Evolutionary conservation across 2,329 filamentous ascomycete genomes (phyloP), one percentile per base, ranked within the genome.

Genomic region (Apiospora arundinis): DNA sequence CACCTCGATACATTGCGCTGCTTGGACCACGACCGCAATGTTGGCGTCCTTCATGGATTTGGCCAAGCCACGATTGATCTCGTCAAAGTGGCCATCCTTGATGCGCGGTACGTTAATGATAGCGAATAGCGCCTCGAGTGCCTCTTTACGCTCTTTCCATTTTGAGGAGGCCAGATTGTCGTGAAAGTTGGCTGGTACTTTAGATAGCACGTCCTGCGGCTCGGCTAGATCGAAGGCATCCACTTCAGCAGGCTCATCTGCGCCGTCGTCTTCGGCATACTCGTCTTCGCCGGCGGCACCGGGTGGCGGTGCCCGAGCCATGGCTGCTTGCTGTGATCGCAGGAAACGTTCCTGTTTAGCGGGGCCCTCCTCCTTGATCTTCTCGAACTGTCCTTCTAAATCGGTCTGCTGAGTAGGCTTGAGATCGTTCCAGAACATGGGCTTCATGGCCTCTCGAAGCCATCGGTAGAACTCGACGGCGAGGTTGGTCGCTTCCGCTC

Each of bases 21-120:
- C 95, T 74, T 96, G 92, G 1, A 93, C 96, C 25, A 98, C 96
- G 67, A 98, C 96, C 6, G 94, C 92, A 75, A 99, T 92, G 79
- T 99, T 99, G 76, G 97, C 96, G 77, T 99, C 97, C 82, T 99
- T 99, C 96, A 99, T 99, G 77, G 91, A 94, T 82, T 98, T 99
- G 63, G 96, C 95, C 70, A 98, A 87, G 4, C 90, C 92, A 73
- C 93, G 89, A 70, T 93, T 90, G 75, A 98, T 88, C 77, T 98
- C 95, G 80, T 92, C 90, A 78, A 95, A 98, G 70, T 94, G 92
- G 8, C 91, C 93, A 76, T 98, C 95, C 81, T 97, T 97, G 81
- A 99, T 97, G 73, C 92, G 90, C 18, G 95, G 95, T 52, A 97
- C 92, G 76, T 97, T 97, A 70, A 97, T 82, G 3, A 90, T 87